Evolutionary conservation across 805 yeast species (phyloP).

Genomic region (Ogataea polymorpha): DNA sequence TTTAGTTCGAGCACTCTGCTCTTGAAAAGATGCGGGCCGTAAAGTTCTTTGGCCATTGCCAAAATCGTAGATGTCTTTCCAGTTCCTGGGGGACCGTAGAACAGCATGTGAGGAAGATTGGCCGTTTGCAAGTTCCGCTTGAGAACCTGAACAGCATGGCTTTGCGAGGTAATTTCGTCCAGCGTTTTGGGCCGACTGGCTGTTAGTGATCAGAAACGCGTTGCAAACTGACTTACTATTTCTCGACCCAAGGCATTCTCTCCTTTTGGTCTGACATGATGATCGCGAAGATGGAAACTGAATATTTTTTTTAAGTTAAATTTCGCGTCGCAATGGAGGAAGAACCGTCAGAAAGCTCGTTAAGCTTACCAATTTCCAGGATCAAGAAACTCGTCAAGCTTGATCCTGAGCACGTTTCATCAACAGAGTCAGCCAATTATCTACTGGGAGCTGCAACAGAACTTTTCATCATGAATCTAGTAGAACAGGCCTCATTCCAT

Average conservation of each 20-base stretch:
- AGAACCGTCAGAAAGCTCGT: conserved; percentile 17
- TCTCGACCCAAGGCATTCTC: conserved; percentile 89
- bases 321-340: conserved; percentile 14
- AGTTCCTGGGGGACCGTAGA: conserved; percentile 93
- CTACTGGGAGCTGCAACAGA: conserved; percentile 78
- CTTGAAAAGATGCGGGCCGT: conserved; percentile 68
- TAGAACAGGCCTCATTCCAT: conserved; percentile 64
- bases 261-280: conserved; percentile 23
- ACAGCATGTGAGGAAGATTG: conserved; percentile 87
- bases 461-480: conserved; percentile 62
- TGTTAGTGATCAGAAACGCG: background rate
- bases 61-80: conserved; percentile 88
- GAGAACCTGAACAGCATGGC: conserved; percentile 79
- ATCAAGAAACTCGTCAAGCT: conserved; percentile 69
- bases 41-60: conserved; percentile 76
- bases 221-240: conserved; percentile 45
- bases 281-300: background rate
- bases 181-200: conserved; percentile 75
- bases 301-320: conserved; percentile 2
- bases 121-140: conserved; percentile 75
- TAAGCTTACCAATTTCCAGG: conserved; percentile 57
- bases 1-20: conserved; percentile 76
- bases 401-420: conserved; percentile 68
- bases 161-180: conserved; percentile 89
- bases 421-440: conserved; percentile 70